Conservation (phyloP, 2,329 filamentous ascomycete species). For the Chaetomium olivaceum region DNA sequence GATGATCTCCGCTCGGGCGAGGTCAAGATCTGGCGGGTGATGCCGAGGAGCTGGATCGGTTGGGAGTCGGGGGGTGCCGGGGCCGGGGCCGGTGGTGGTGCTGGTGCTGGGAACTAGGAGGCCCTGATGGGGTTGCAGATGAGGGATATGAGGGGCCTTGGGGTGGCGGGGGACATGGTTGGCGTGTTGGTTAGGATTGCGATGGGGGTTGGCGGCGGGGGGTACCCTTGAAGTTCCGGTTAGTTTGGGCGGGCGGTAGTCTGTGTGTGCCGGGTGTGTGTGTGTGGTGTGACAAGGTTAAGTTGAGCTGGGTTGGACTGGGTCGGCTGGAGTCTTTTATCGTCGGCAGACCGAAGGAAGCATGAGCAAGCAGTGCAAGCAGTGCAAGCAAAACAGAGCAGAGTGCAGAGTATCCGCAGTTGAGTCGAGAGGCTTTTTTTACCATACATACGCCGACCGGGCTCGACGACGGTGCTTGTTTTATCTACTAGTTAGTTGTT, state of each 20-base stretch:
- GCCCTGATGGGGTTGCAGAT: conserved; percentile 28
- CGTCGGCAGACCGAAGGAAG: background rate
- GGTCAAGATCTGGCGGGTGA: conserved; percentile 95
- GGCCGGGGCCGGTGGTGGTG: conserved; percentile 73
- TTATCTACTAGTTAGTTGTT: conserved; percentile 12
- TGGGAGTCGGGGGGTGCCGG: conserved; percentile 60
- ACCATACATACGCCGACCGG: background rate
- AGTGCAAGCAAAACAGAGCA: conserved; percentile 8
- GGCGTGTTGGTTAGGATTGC: conserved; percentile 29
- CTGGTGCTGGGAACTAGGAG: conserved; percentile 69
- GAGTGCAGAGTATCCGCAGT: conserved; percentile 7
- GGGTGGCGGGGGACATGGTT: conserved; percentile 13
- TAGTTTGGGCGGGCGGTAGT: background rate
- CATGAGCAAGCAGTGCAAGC: background rate
- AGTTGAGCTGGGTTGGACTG: background rate
- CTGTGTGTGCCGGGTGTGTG: background rate
- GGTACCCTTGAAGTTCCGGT: background rate
- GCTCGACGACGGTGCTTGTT: conserved; percentile 8
- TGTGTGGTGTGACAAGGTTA: background rate
- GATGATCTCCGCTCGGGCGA: conserved; percentile 91
- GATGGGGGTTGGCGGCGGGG: conserved; percentile 13
- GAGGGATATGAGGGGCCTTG: conserved; percentile 14
- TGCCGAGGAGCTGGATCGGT: conserved; percentile 87
- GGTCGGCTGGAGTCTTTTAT: background rate
- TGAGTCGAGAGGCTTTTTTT: background rate